Evolutionary conservation across 176 grass and related monocot genomes (phyloP).

Genomic region (Alopecurus myosuroides): DNA sequence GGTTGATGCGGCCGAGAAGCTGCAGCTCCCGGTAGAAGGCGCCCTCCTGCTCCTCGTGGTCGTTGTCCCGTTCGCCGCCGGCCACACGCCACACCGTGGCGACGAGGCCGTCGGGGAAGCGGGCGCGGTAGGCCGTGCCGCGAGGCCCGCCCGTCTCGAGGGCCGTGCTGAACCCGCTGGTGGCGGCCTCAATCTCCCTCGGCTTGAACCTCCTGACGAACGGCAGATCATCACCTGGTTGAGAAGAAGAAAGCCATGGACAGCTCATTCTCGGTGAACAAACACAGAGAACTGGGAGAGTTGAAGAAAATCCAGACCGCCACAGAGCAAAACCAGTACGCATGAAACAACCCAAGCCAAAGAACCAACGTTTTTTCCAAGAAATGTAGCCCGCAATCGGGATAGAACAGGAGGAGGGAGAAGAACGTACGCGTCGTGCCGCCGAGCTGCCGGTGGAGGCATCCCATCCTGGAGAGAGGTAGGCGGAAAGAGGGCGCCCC

Average conservation of each 20-base stretch:
- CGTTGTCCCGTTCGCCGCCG: background rate
- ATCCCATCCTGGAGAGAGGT: slow-evolving; percentile 10
- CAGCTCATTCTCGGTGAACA: too few species aligned
- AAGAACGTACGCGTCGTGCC: slow-evolving; percentile 14
- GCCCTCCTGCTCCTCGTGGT: slow-evolving; percentile 6
- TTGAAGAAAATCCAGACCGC: too few species aligned
- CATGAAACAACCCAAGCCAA: background rate
- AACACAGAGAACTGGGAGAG: too few species aligned
- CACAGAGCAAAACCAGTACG: background rate
- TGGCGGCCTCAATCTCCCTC: slow-evolving; percentile 77
- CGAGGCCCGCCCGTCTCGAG: slow-evolving; percentile 39
- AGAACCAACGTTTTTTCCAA: too few species aligned
- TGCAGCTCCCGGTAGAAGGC: slow-evolving; percentile 69
- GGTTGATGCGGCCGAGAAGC: slow-evolving; percentile 68
- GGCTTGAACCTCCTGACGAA: slow-evolving; percentile 62
- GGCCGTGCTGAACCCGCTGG: slow-evolving; percentile 61
- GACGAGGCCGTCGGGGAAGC: slow-evolving; percentile 68
- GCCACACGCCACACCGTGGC: slow-evolving; percentile 49
- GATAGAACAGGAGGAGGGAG: background rate
- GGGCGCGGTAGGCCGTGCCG: slow-evolving; percentile 64
- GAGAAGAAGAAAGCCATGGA: background rate
- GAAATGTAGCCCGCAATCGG: background rate
- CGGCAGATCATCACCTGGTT: slow-evolving; percentile 37
- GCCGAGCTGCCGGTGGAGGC: slow-evolving; percentile 24
- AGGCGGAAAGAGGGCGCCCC: background rate